A percentile compares a stretch with the other conserved stretches of the same genome.
These are phyloP conservation scores for Ormosia semicastrata DNA, from an alignment of 306 rosid species.

Conservation along the genomic window DNA sequence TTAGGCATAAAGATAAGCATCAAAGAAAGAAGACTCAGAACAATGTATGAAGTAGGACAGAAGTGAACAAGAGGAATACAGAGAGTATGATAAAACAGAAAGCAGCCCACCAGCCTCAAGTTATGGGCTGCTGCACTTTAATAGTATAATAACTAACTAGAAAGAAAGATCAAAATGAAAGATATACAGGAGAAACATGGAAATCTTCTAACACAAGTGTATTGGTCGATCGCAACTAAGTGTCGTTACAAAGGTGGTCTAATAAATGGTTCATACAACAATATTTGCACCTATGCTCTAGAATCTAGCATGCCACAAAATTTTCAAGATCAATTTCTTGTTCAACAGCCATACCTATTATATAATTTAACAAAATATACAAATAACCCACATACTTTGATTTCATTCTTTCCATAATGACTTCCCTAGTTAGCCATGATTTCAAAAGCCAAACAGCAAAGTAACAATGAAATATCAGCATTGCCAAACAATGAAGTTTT, in stretches of 20 bases:
- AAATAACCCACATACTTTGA: not conserved
- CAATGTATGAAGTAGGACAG: not conserved
- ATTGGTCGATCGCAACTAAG: not conserved
- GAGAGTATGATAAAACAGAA: not conserved
- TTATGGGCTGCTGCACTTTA: not conserved
- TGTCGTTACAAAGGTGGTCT: not conserved
- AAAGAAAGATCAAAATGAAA: not conserved
- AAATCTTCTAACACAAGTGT: not conserved
- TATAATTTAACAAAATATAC: not conserved
- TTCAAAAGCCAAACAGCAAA: not conserved
- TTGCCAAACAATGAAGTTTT: conserved; percentile 13
- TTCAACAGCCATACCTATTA: not conserved
- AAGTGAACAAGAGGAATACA: not conserved
- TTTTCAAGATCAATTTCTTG: conserved; percentile 6
- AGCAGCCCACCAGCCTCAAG: not conserved
- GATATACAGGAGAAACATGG: not conserved
- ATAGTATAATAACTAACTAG: not conserved
- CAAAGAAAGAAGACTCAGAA: conserved; percentile 3
- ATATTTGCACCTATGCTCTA: not conserved
- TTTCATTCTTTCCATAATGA: conserved; percentile 9
- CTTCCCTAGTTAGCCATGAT: not conserved
- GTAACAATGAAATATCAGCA: not conserved
- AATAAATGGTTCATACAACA: not conserved
- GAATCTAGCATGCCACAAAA: not conserved
- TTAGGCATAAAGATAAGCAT: not conserved